phyloP scores from a whole-genome alignment of 1,284 basidiomycete species.

The Cerrena zonata region DNA sequence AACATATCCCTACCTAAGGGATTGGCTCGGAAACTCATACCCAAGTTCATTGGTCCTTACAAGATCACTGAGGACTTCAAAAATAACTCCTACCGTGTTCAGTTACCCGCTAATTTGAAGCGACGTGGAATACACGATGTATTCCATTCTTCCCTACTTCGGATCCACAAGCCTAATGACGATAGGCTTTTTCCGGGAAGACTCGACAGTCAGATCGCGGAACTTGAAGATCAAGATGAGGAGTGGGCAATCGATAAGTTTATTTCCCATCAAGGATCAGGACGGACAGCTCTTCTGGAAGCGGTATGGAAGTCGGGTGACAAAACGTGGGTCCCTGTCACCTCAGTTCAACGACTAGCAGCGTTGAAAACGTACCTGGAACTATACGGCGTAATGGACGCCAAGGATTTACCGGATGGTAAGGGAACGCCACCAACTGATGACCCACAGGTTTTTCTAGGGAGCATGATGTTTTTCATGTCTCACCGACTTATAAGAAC shows the following conservation, averaged over 20 bases:
- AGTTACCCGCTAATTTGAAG: constrained; percentile 24
- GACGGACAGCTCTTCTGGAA: constrained; percentile 23
- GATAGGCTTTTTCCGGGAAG: constrained; percentile 21
- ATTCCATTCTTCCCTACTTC: constrained; percentile 25
- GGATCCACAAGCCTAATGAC: constrained; percentile 26
- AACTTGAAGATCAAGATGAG: constrained; percentile 8
- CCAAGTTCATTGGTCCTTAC: constrained; percentile 33
- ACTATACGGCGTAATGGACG: constrained; percentile 2
- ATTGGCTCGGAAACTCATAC: constrained; percentile 26
- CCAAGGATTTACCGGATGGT: constrained; percentile 7
- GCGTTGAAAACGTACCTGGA: constrained; percentile 16
- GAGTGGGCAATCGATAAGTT: constrained; percentile 20
- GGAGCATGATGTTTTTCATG: neutral
- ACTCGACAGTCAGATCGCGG: constrained; percentile 6
- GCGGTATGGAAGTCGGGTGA: constrained; percentile 31
- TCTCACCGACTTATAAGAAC: neutral
- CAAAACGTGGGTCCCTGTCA: constrained; percentile 27
- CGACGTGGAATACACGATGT: constrained; percentile 24
- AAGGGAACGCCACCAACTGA: constrained; percentile 4
- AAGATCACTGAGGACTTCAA: constrained; percentile 20
- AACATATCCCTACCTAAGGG: constrained; percentile 30
- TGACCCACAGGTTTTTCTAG: constrained; percentile 11
- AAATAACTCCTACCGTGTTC: constrained; percentile 25
- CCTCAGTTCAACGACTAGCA: constrained; percentile 11
- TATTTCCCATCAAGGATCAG: constrained; percentile 22